Evolutionary conservation across 1,139 yeast species (phyloP), one percentile per base, ranked within the genome.

Genomic region (Kurtzmaniella natalensis): DNA sequence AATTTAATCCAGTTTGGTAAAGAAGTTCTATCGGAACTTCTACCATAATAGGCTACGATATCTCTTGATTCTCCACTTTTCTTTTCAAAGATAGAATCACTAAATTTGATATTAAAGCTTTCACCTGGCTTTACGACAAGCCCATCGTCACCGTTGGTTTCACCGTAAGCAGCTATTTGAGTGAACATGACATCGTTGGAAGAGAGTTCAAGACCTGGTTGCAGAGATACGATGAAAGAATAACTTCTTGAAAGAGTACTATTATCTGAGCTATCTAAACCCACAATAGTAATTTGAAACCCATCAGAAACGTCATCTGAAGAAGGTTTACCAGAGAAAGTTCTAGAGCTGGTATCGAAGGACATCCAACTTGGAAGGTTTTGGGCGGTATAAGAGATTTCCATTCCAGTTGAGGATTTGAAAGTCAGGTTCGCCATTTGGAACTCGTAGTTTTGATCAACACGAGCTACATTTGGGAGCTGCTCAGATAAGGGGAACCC

Each of bases 1-100:
- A 89, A 92, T 37, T 60, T 56, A 35, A 88, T 64, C 98, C 98
- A 92, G 48, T 76, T 81, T 18, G 99, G 98, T 35, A 92, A 69
- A 2, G 98, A 94, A 1, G 95, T 74, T 51, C 92, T 76, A 52
- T 86, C 86, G 15, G 70, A 64, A 14, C 92, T 77, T 43, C 85
- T 73, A n/a, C 96, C 96, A 50, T 85, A 84, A 59, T 82, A 87
- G n/a, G 81, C 80, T 16, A 72, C 61, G 22, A 81, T 74, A 9
- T 65, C 52, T 31, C 69, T 53, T 20, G 65, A 59, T 14, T 78
- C 67, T 19, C 72, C 60, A 3, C 64, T 43, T 38, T 69, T 55
- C 35, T 61, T 48, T 38, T 58, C 59, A 48, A 88, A 89, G 8
- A 81, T 72, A 36, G 71, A 63, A 18, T 61, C 53, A 33, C 78